These are phyloP conservation scores for Micromonas pusilla DNA, from an alignment of 139 green algal species.

Conservation along the genomic window DNA sequence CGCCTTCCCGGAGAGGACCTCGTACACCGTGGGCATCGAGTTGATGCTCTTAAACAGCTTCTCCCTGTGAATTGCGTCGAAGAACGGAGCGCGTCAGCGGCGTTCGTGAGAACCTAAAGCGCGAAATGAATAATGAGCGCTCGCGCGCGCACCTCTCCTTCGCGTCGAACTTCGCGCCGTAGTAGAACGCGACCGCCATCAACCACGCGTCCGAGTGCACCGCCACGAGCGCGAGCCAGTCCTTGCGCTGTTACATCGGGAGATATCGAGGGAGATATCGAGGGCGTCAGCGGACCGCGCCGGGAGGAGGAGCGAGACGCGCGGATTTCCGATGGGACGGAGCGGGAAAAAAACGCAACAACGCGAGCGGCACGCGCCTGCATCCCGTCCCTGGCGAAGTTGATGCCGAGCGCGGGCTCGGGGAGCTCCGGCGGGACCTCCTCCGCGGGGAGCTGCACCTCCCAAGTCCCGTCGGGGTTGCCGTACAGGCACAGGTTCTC, in stretches of 20 bases:
- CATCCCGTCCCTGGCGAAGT: constrained; percentile 95
- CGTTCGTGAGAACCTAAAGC: no score
- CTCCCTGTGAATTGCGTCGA: neutral
- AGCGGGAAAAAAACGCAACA: no score
- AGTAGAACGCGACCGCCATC: constrained; percentile 89
- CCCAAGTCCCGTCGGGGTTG: constrained; percentile 71
- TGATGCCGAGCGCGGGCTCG: constrained; percentile 94
- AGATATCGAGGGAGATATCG: neutral
- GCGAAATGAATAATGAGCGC: constrained; percentile 1
- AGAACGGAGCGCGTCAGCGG: no score
- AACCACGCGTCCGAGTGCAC: constrained; percentile 97
- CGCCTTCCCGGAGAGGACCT: constrained; percentile 61
- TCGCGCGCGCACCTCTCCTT: constrained; percentile 7
- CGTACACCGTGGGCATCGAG: constrained; percentile 74
- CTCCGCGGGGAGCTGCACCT: constrained; percentile 84
- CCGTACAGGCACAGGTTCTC: constrained; percentile 99
- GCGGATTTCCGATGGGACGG: neutral
- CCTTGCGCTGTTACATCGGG: constrained; percentile 53
- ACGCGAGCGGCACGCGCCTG: constrained; percentile 15
- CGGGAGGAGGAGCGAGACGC: neutral
- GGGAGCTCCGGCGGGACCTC: constrained; percentile 96
- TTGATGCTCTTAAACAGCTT: constrained; percentile 80
- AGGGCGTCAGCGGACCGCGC: neutral
- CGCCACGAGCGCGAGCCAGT: constrained; percentile 93
- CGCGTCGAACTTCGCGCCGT: constrained; percentile 80